Evolutionary conservation across 192 early-diverging fungal genomes (phyloP).

Genomic region (Rhizophagus prolifer): DNA sequence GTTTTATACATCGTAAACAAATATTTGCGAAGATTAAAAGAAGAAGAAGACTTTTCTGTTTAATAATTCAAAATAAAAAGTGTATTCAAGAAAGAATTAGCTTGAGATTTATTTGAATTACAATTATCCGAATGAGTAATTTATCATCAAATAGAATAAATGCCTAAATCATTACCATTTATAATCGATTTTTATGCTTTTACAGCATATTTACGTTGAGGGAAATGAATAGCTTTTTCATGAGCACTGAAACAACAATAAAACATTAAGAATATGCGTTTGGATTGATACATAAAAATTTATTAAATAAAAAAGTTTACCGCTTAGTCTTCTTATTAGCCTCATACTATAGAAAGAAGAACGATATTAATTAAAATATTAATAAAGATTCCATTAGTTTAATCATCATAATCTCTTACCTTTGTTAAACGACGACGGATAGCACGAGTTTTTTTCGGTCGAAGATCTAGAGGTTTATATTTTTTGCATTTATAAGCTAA

Average conservation of each 20-base stretch:
- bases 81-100: too few species aligned
- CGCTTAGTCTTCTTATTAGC: constrained; percentile 78
- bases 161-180: not conserved
- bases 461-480: constrained; percentile 94
- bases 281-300: too few species aligned
- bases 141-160: not conserved
- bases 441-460: constrained; percentile 98
- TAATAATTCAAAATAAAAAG: not conserved
- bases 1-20: constrained; percentile 7
- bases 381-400: not conserved
- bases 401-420: not conserved
- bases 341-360: constrained; percentile 50
- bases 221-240: constrained; percentile 90
- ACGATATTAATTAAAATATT: not conserved
- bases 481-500: constrained; percentile 68
- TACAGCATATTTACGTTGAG: constrained; percentile 88
- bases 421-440: constrained; percentile 93
- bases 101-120: not conserved
- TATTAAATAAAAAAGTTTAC: constrained; percentile 52
- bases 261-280: not conserved
- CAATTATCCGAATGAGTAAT: not conserved
- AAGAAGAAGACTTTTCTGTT: constrained; percentile 12
- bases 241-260: constrained; percentile 27
- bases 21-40: constrained; percentile 20
- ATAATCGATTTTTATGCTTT: constrained; percentile 62